phyloP scores from a whole-genome alignment of 805 yeast genomes.

The Zygotorulaspora sp. region DNA sequence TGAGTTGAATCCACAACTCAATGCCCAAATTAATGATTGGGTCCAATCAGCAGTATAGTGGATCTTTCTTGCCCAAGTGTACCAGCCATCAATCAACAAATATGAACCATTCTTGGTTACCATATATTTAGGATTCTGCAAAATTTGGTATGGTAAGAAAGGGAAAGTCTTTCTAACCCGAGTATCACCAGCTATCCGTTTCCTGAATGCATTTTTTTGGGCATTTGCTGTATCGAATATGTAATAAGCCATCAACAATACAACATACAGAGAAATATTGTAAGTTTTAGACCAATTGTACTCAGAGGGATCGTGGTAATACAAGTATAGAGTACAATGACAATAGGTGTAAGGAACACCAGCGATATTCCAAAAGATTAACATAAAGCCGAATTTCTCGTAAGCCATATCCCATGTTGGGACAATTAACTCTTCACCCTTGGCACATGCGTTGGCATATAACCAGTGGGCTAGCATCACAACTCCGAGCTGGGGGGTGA shows the following conservation, averaged over 20 bases:
- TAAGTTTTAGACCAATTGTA: conserved; percentile 67
- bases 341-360: conserved; percentile 99
- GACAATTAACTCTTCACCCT: conserved; percentile 95
- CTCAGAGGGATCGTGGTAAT: conserved; percentile 77
- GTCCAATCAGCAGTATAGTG: conserved; percentile 93
- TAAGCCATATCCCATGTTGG: conserved; percentile 99
- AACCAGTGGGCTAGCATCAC: conserved; percentile 84
- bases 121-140: conserved; percentile 81
- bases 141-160: conserved; percentile 76
- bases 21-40: conserved; percentile 88
- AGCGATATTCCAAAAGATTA: conserved; percentile 97
- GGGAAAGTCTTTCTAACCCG: conserved; percentile 85
- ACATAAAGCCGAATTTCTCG: conserved; percentile 99
- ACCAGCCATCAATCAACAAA: conserved; percentile 92
- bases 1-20: conserved; percentile 80
- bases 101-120: conserved; percentile 79
- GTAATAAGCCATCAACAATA: conserved; percentile 70
- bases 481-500: conserved; percentile 69
- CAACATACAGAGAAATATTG: conserved; percentile 50
- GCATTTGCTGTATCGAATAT: conserved; percentile 94
- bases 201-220: conserved; percentile 91
- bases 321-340: conserved; percentile 81
- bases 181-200: conserved; percentile 73
- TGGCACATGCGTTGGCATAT: conserved; percentile 94
- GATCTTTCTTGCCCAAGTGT: conserved; percentile 84